A percentile compares a stretch with the other conserved stretches of the same genome.
Conservation (phyloP, 2,329 filamentous ascomycete genomes). For the Xylaria sp. region DNA sequence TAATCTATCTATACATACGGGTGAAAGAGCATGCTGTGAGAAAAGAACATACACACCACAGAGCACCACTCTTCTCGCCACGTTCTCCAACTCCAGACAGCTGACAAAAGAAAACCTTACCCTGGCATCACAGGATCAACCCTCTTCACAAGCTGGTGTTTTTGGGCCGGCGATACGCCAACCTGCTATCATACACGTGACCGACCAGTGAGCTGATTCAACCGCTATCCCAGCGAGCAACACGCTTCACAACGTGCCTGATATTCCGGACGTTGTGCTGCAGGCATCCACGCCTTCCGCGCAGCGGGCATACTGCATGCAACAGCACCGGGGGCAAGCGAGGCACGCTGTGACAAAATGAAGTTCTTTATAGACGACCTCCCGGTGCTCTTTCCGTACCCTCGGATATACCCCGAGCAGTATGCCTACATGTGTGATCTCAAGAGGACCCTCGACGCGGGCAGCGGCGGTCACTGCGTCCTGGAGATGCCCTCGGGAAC, state of each 20-base stretch:
- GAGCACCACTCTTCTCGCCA: not conserved
- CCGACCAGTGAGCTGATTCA: not conserved
- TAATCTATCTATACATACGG: not conserved
- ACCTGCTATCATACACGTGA: not conserved
- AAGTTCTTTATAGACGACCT: constrained; percentile 79
- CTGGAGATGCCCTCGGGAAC: constrained; percentile 99
- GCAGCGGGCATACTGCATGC: not conserved
- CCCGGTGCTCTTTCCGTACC: constrained; percentile 55
- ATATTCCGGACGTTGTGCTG: not conserved
- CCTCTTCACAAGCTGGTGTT: not conserved
- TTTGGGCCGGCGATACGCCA: not conserved
- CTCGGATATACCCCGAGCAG: constrained; percentile 66
- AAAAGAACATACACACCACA: not conserved
- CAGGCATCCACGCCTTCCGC: not conserved
- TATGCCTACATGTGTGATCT: constrained; percentile 87
- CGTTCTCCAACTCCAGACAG: not conserved
- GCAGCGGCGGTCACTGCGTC: constrained; percentile 93
- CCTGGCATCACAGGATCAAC: not conserved
- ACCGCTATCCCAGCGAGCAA: not conserved
- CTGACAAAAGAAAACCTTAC: not conserved
- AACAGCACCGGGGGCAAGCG: not conserved
- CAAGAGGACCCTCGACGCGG: constrained; percentile 89
- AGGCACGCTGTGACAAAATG: constrained; percentile 59
- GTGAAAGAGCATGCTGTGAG: not conserved
- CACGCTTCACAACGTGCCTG: not conserved